Conservation (phyloP, 495 filamentous ascomycete species). For the Polyplosphaeria fusca region DNA sequence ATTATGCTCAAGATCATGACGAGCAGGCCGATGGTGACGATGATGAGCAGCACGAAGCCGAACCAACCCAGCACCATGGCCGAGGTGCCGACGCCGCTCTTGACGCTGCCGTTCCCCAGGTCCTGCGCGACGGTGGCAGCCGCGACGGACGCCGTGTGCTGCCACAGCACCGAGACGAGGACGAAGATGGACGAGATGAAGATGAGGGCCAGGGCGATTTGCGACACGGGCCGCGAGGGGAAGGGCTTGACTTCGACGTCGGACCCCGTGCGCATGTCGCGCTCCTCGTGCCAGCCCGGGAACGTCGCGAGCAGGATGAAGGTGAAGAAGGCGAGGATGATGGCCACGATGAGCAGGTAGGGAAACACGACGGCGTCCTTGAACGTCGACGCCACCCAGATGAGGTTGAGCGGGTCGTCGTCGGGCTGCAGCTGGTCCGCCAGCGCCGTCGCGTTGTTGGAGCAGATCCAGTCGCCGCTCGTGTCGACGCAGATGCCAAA, state of each 20-base stretch:
- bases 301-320: conserved; percentile 75
- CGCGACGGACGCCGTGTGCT: conserved; percentile 90
- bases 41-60: conserved; percentile 83
- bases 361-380: conserved; percentile 80
- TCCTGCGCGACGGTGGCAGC: conserved; percentile 91
- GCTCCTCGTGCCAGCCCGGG: conserved; percentile 76
- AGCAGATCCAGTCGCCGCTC: conserved; percentile 72
- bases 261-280: conserved; percentile 57
- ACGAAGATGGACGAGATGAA: conserved; percentile 77
- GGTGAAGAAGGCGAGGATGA: conserved; percentile 74
- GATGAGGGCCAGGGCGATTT: conserved; percentile 73
- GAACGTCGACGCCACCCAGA: conserved; percentile 76
- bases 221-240: conserved; percentile 67
- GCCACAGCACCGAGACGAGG: conserved; percentile 68
- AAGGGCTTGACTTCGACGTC: conserved; percentile 77
- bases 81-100: conserved; percentile 80
- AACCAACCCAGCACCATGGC: conserved; percentile 99
- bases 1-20: conserved; percentile 93
- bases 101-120: conserved; percentile 88
- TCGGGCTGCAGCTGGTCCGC: conserved; percentile 65
- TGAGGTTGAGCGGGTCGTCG: conserved; percentile 75
- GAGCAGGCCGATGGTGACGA: conserved; percentile 88
- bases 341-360: conserved; percentile 77
- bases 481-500: conserved; percentile 76
- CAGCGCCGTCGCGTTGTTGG: conserved; percentile 72